Conservation (phyloP, 192 early-diverging fungal genomes). For the Diversispora eburnea region DNA sequence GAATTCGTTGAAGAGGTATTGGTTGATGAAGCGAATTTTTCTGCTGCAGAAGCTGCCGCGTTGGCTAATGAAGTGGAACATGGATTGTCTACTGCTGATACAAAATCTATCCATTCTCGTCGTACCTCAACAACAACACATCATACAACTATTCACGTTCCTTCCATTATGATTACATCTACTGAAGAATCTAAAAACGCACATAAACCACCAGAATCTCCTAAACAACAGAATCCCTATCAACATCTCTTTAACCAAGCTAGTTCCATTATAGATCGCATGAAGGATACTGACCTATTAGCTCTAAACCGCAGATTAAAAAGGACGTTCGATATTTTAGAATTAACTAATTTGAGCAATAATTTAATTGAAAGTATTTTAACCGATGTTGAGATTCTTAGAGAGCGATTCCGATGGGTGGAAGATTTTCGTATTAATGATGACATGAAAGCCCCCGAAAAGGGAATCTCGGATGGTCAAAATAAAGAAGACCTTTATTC, state of each 20-base stretch:
- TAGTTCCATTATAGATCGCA: slow-evolving; percentile 39
- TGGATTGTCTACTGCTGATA: not conserved
- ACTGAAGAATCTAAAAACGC: not conserved
- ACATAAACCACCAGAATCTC: not conserved
- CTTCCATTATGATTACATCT: not conserved
- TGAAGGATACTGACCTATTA: slow-evolving; percentile 50
- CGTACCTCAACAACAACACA: not conserved
- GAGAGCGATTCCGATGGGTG: slow-evolving; percentile 47
- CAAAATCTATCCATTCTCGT: slow-evolving; percentile 13
- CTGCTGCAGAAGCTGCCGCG: slow-evolving; percentile 25
- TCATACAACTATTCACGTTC: not conserved
- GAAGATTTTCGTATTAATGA: slow-evolving; percentile 35
- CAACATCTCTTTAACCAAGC: slow-evolving; percentile 39
- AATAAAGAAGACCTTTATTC: slow-evolving; percentile 22
- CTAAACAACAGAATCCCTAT: slow-evolving; percentile 41
- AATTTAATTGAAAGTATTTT: slow-evolving; percentile 52
- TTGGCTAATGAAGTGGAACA: slow-evolving; percentile 26
- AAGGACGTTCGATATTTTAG: slow-evolving; percentile 55
- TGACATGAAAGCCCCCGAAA: slow-evolving; percentile 15
- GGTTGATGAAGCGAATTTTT: slow-evolving; percentile 24
- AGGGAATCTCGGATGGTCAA: not conserved
- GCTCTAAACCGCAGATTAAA: slow-evolving; percentile 49
- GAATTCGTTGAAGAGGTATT: slow-evolving; percentile 27
- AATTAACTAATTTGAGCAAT: slow-evolving; percentile 53
- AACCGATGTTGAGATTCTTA: slow-evolving; percentile 43